Evolutionary conservation across 768 basidiomycete species (phyloP), one percentile per base, ranked within the genome.

Genomic region (Kwoniella heveanensis): DNA sequence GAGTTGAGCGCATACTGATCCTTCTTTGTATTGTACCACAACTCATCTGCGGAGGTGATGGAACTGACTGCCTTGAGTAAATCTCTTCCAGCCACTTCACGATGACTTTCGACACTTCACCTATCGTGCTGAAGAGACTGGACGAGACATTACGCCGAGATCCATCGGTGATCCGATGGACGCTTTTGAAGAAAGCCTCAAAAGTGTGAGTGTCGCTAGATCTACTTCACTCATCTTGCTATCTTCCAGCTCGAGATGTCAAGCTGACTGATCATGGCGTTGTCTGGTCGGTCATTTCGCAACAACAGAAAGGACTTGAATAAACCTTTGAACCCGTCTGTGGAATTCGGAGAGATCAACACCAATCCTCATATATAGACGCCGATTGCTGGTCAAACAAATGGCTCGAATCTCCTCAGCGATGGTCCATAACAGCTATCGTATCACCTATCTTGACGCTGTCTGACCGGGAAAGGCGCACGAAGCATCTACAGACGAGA

Each of bases 171-270:
- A 48, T 56, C 46, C 71, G 77, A 57, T 79, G 78, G 78, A 78
- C 75, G 27, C 60, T 74, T 50, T 37, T 78, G 49, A 79, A 78
- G 52, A 73, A 74, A 52, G 77, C 72, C 15, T 54, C 67, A 9
- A 69, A 70, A 50, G 66, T 79, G 78, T 79, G 50, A 67, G 78
- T 73, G 13, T n/a, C n/a, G n/a, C n/a, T n/a, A n/a, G n/a, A n/a
- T n/a, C n/a, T n/a, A n/a, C n/a, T n/a, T n/a, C n/a, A n/a, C n/a
- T n/a, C n/a, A n/a, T n/a, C n/a, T n/a, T n/a, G n/a, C n/a, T 32
- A 32, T 13, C 32, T 32, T 32, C 32, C 32, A 32, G 32, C 32
- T 32, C 5, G 32, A 32, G 32, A n/a, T 13, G 13, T 32, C 32
- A 32, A 6, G 32, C 7, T 6, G 13, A 32, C 36, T 25, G 56